Evolutionary conservation across 352 stramenopile genomes (phyloP), one percentile per base, ranked within the genome.

Genomic region (Globisporangium echinulatum): DNA sequence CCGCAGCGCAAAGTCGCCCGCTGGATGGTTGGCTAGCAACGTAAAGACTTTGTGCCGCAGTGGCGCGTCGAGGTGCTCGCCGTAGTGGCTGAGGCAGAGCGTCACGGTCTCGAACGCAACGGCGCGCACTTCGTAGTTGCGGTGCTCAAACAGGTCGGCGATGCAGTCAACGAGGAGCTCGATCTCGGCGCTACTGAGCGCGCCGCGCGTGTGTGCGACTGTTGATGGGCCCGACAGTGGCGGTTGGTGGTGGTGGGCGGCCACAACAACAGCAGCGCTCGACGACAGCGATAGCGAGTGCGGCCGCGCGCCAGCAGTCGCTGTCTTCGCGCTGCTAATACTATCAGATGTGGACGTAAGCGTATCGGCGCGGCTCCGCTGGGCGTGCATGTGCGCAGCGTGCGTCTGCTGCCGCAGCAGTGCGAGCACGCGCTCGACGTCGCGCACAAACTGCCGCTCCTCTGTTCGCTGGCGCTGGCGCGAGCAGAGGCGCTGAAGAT

Each of bases 91-190:
- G 14, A 91, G 56, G 49, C 83, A 88, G 1, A 92, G 59, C 48
- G 87, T 79, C 37, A 89, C 66, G 36, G 92, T 74, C 59, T 92
- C 80, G 61, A 90, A 93, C 13, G 78, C 82, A 38, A 93, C 40
- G n/a, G 70, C 67, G 33, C 85, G 78, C 10, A 92, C 77, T 8
- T 88, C 78, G 2, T 67, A 56, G 51, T 92, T 89, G 6, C 83
- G 74, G 55, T 92, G 84, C 17, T 73, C 67, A 57, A 93, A 88
- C 43, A 95, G 60, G 19, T 87, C 70, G 1, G 71, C 70, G 61
- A 93, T 87, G 55, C 79, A 87, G 52, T 88, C 68, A 15, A 91
- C 59, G 15, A 90, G 63, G n/a, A 80, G 63, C 51, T 82, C 71
- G n/a, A 88, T 72, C 55, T 87, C 77, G 25, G 63, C 36, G 7